Base-by-base conservation (phyloP, 805 yeast species). In the Candida tammaniensis region DNA sequence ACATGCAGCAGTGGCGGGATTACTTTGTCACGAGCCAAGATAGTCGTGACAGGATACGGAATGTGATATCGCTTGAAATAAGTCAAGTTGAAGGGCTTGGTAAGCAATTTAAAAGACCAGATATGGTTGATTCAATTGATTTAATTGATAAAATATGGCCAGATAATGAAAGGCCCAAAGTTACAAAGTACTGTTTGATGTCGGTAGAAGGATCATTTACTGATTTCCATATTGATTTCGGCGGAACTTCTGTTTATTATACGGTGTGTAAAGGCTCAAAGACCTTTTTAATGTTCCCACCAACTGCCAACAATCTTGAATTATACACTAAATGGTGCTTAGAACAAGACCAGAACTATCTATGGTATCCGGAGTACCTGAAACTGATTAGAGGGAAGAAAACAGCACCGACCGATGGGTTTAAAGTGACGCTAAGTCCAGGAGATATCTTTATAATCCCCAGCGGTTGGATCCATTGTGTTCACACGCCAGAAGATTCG, bases 401-500 rank as follows among this genome's bases (percentile, higher is more conserved):
- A 31, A 41, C 57, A 11, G 31, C 33, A 10, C 72, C 57, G 36
- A 43, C 36, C 3, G 49, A 43, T 6, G 86, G 87, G 13, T 61
- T 78, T 31, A 72, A 74, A 33, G 78, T 80, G 12, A 68, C 70
- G 6, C 49, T 83, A 14, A 34, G 44, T 1, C 59, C 75, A 1
- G 94, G 94, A 1, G 96, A 88, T 49, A 68, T 87, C 17, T 70
- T 88, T 58, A 67, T 87, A 10, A 80, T 88, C 13, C 96, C 97
- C 3, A 79, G 93, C 26, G 95, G 96, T 0, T 88, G 95, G 94
- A 87, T 88, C 31, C 96, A 88, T 57, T 80, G 93, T 0, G 97
- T 88, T 0, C 78, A 78, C 49, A 87, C 96, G 0, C 91, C 95
- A 0, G 61, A 64, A 11, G 95, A 88, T 52, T 76, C 94, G 0